These are phyloP conservation scores for Durusdinium trenchii DNA, from an alignment of 73 alveolate species.

Conservation along the genomic window DNA sequence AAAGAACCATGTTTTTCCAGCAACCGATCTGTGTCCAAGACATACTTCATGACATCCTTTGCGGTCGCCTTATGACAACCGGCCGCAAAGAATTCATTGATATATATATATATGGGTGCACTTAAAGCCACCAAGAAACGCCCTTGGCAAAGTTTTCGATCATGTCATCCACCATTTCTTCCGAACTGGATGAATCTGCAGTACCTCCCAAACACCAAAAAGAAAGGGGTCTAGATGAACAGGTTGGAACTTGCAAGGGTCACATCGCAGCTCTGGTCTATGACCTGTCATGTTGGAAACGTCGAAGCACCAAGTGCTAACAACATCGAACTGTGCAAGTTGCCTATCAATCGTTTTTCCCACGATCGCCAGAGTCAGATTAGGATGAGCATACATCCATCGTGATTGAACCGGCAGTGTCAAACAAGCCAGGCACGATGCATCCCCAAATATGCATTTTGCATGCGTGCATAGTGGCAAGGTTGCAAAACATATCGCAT, in stretches of 20 bases:
- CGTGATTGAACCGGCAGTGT: too few species aligned
- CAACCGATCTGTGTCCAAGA: not conserved
- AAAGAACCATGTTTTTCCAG: not conserved
- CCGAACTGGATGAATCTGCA: too few species aligned
- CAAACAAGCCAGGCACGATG: not conserved
- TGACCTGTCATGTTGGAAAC: not conserved
- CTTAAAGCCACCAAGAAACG: not conserved
- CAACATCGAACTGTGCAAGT: not conserved
- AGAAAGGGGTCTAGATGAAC: not conserved
- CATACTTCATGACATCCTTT: not conserved
- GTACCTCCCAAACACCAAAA: not conserved
- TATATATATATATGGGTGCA: not conserved
- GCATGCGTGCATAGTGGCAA: too few species aligned
- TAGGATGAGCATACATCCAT: too few species aligned
- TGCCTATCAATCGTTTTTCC: not conserved
- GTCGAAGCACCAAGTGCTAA: not conserved
- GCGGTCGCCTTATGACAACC: not conserved
- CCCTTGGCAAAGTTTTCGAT: slow-evolving; percentile 9
- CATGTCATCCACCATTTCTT: not conserved
- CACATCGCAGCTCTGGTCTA: not conserved
- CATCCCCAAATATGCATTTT: not conserved
- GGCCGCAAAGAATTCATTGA: not conserved
- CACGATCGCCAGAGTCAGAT: not conserved
- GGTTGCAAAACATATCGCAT: too few species aligned
- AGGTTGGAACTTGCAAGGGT: not conserved